phyloP scores from a whole-genome alignment of 176 grass and related monocot genomes.

The maize (Zea mays) region DNA sequence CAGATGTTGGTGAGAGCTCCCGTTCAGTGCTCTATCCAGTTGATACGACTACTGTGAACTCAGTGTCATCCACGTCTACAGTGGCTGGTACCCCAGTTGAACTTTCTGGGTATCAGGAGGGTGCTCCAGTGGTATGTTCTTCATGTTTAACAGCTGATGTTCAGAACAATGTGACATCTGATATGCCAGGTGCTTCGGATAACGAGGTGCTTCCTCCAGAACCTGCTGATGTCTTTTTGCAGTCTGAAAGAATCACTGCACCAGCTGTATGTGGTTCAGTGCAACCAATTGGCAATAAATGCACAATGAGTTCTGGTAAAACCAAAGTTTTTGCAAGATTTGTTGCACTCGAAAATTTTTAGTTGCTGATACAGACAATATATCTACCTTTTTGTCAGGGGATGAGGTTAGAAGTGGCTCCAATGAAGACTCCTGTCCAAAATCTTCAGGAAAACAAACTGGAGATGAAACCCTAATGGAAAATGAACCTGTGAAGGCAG shows the following conservation, averaged over 20 bases:
- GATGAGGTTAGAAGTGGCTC: slow-evolving; percentile 35
- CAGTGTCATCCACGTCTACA: slow-evolving; percentile 55
- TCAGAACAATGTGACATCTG: slow-evolving; percentile 46
- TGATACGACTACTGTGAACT: slow-evolving; percentile 44
- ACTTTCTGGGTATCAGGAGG: slow-evolving; percentile 51
- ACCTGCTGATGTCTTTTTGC: slow-evolving; percentile 37
- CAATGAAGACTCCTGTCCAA: slow-evolving; percentile 34
- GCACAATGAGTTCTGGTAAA: slow-evolving; percentile 31
- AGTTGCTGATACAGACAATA: slow-evolving; percentile 36
- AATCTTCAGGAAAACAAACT: slow-evolving; percentile 33
- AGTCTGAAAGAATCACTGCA: slow-evolving; percentile 35
- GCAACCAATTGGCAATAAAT: slow-evolving; percentile 42
- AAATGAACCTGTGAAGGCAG: slow-evolving; percentile 33
- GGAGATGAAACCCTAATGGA: slow-evolving; percentile 38
- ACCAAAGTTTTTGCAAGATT: slow-evolving; percentile 37
- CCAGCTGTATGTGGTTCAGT: slow-evolving; percentile 25
- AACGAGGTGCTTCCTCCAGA: slow-evolving; percentile 41
- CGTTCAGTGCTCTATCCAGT: slow-evolving; percentile 43
- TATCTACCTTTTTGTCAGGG: slow-evolving; percentile 26
- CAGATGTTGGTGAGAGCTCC: slow-evolving; percentile 60
- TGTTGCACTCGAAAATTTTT: slow-evolving; percentile 31
- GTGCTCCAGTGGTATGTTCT: slow-evolving; percentile 53
- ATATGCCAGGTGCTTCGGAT: slow-evolving; percentile 36
- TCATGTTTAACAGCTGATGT: slow-evolving; percentile 48
- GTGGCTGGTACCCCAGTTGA: slow-evolving; percentile 39